These are phyloP conservation scores for Fusarium sp. DNA, from an alignment of 2,329 filamentous ascomycete genomes.

Conservation along the genomic window DNA sequence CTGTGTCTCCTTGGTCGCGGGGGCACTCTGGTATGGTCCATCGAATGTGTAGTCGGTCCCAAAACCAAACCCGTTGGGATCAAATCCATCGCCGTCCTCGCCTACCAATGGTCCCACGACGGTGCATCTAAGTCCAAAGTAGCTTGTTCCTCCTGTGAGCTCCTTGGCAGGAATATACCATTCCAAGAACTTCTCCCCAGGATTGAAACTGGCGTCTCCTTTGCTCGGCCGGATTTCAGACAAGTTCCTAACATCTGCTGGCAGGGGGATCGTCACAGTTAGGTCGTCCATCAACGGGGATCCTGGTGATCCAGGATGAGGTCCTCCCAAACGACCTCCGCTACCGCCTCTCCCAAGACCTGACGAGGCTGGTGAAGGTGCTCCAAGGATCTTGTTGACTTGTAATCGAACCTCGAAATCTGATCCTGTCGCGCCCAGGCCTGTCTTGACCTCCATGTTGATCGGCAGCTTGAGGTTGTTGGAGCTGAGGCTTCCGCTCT, in stretches of 20 bases:
- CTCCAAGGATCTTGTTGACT: slow-evolving; percentile 72
- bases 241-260: slow-evolving; percentile 81
- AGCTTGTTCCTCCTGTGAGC: slow-evolving; percentile 71
- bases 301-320: slow-evolving; percentile 64
- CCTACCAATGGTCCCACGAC: slow-evolving; percentile 73
- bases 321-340: slow-evolving; percentile 55
- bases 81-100: slow-evolving; percentile 61
- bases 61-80: slow-evolving; percentile 64
- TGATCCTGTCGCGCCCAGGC: slow-evolving; percentile 76
- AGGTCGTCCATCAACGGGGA: slow-evolving; percentile 79
- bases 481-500: slow-evolving; percentile 63
- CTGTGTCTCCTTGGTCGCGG: slow-evolving; percentile 51
- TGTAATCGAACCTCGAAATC: slow-evolving; percentile 90
- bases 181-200: slow-evolving; percentile 77
- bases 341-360: slow-evolving; percentile 56
- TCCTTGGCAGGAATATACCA: slow-evolving; percentile 88
- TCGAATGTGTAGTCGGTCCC: slow-evolving; percentile 63
- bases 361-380: slow-evolving; percentile 50
- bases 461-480: slow-evolving; percentile 84
- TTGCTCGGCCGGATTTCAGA: slow-evolving; percentile 82
- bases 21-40: slow-evolving; percentile 65
- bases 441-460: slow-evolving; percentile 82
- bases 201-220: slow-evolving; percentile 85
- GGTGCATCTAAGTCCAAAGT: slow-evolving; percentile 81
- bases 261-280: slow-evolving; percentile 80